Base-by-base conservation (phyloP, 495 filamentous ascomycete genomes). In the Hypoxylon lienhwacheense region DNA sequence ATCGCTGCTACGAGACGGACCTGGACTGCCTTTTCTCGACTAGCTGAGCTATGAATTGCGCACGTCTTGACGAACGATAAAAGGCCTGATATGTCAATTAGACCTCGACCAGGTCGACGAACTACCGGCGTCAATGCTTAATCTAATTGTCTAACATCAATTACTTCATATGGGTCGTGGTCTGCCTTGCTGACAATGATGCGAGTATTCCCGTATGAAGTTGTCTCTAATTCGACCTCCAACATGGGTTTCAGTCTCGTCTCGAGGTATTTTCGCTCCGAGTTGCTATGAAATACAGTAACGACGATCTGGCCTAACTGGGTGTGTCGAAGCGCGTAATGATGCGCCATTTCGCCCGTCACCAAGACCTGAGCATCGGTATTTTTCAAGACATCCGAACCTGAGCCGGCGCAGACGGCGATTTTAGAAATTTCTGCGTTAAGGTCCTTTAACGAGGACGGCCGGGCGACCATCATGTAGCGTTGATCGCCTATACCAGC, bases 321-420 rank as follows among this genome's bases (percentile, higher is more conserved):
- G 21, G 86, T 89, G 16, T 89, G 86, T 22, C 87, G 82, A 31
- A 98, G 78, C 7, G 92, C 87, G 51, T 93, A 86, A 65, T 98
- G 93, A 67, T 98, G 93, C 43, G 81, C 85, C 80, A 97, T 81
- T 67, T 98, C 93, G 5, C 93, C 93, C 0, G 92, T 97, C 51
- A 97, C 87, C 0, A 91, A 70, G 19, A 97, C 71, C 65, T 97
- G 90, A 3, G 85, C 78, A 17, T 79, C 74, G 12, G 83, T 74
- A 42, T 84, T 77, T 40, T 85, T 78, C 49, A 98, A 79, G 8
- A 96, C 74, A 24, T 83, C 79, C 2, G 81, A 83, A 0, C 93
- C 93, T 1, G 85, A 90, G 0, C 93, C 93, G 2, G 93, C 91
- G 57, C 92, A 97, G 29, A 97, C 70, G 5, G 72, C 84, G 1